Evolutionary conservation across 2,329 filamentous ascomycete species (phyloP).

Genomic region (Onygena corvina): DNA sequence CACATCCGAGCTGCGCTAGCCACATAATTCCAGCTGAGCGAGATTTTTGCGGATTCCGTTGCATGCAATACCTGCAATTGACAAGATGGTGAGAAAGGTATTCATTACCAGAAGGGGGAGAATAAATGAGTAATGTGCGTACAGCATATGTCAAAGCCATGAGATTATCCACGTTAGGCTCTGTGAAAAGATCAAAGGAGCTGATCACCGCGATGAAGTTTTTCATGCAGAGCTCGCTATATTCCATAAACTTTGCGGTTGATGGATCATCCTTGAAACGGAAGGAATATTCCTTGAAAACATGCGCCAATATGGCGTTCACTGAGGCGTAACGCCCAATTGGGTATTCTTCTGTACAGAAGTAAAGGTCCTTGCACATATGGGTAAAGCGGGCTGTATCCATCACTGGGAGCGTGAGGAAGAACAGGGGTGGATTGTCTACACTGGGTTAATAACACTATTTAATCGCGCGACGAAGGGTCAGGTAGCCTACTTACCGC

Average conservation of each 20-base stretch:
- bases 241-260: conserved; percentile 22
- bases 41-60: conserved; percentile 50
- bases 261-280: conserved; percentile 16
- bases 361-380: conserved; percentile 34
- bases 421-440: conserved; percentile 15
- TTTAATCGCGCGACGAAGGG: not conserved
- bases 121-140: conserved; percentile 29
- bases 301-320: conserved; percentile 29
- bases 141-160: conserved; percentile 45
- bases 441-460: not conserved
- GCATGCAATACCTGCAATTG: conserved; percentile 45
- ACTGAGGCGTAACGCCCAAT: conserved; percentile 31
- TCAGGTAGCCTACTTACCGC: conserved; percentile 20
- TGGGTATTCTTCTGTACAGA: conserved; percentile 33
- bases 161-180: conserved; percentile 45
- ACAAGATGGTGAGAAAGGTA: not conserved
- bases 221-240: conserved; percentile 28
- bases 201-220: conserved; percentile 37
- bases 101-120: conserved; percentile 9
- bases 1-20: conserved; percentile 49
- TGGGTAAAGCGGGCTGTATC: conserved; percentile 25
- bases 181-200: conserved; percentile 45
- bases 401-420: conserved; percentile 18
- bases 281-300: conserved; percentile 27
- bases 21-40: conserved; percentile 52